A percentile compares a stretch with the other conserved stretches of the same genome.
phyloP scores from a whole-genome alignment of 306 rosid species.

The Ammopiptanthus mongolicus region DNA sequence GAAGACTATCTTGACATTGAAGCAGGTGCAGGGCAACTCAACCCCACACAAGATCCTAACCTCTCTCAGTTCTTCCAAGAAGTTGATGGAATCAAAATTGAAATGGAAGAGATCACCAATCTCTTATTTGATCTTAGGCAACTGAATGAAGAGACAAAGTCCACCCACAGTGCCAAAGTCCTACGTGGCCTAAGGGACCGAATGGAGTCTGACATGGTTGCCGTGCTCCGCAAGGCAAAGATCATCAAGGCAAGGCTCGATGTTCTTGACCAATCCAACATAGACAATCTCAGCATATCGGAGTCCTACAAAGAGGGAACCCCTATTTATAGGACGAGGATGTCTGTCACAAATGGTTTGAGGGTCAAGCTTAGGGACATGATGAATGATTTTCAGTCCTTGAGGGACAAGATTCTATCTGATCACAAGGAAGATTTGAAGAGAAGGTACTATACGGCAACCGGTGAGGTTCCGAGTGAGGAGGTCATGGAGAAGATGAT shows the following conservation, averaged over 20 bases:
- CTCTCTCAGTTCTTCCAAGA: constrained; percentile 73
- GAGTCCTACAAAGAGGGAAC: constrained; percentile 53
- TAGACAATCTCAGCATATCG: constrained; percentile 43
- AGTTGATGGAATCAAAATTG: constrained; percentile 56
- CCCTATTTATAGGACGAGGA: constrained; percentile 62
- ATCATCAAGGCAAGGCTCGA: constrained; percentile 56
- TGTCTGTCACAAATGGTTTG: constrained; percentile 64
- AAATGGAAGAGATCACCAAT: constrained; percentile 90
- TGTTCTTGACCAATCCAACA: constrained; percentile 62
- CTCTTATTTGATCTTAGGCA: constrained; percentile 77
- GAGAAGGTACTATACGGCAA: constrained; percentile 58
- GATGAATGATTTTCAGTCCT: constrained; percentile 69
- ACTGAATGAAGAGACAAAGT: constrained; percentile 71
- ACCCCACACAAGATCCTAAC: constrained; percentile 57
- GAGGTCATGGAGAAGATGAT: constrained; percentile 66
- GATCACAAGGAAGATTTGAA: constrained; percentile 83
- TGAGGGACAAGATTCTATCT: constrained; percentile 54
- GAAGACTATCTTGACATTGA: constrained; percentile 55
- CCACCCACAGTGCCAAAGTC: constrained; percentile 78
- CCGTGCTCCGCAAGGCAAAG: constrained; percentile 71
- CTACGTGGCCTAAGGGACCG: constrained; percentile 80
- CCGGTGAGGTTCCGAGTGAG: constrained; percentile 66
- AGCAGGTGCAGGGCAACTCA: constrained; percentile 55
- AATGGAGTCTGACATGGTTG: constrained; percentile 68
- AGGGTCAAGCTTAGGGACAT: constrained; percentile 70